Percentiles rank a stretch among this genome's conserved stretches.
Conservation (phyloP, 352 stramenopile genomes). For the Thraustochytrium striatum region DNA sequence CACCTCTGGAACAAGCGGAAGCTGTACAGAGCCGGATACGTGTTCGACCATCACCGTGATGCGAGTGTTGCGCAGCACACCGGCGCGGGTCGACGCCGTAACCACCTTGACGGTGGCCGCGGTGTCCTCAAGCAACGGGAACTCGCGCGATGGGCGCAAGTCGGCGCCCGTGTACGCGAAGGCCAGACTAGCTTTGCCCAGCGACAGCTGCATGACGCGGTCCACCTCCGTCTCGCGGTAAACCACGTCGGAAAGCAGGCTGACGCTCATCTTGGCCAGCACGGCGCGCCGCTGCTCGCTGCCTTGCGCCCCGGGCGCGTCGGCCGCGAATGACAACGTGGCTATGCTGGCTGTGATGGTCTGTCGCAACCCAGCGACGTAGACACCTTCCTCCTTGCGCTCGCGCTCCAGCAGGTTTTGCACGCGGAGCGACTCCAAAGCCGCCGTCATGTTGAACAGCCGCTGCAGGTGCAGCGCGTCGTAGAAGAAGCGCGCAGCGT, state of each 20-base stretch:
- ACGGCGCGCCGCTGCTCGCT: neutral
- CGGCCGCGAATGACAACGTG: neutral
- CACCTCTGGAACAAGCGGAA: neutral
- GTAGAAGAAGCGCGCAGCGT: neutral
- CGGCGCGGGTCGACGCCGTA: neutral
- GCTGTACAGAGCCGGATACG: neutral
- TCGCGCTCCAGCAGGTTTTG: constrained; percentile 32
- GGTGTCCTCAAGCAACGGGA: neutral
- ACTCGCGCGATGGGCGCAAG: neutral
- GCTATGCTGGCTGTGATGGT: no score
- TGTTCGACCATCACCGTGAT: neutral
- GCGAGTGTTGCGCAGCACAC: neutral
- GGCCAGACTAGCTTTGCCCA: no score
- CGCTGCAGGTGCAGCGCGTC: constrained; percentile 17
- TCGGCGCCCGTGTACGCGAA: neutral
- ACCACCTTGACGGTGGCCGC: neutral
- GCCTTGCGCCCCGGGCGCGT: neutral
- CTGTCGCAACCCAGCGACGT: no score
- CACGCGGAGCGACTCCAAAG: constrained; percentile 27
- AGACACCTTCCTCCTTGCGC: neutral
- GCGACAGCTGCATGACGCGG: neutral
- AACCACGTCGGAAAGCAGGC: neutral
- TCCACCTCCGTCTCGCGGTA: neutral
- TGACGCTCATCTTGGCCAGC: neutral
- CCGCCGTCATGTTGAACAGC: constrained; percentile 14